These are phyloP conservation scores for Neonectria hederae DNA, from an alignment of 2,329 filamentous ascomycete species.

Conservation along the genomic window DNA sequence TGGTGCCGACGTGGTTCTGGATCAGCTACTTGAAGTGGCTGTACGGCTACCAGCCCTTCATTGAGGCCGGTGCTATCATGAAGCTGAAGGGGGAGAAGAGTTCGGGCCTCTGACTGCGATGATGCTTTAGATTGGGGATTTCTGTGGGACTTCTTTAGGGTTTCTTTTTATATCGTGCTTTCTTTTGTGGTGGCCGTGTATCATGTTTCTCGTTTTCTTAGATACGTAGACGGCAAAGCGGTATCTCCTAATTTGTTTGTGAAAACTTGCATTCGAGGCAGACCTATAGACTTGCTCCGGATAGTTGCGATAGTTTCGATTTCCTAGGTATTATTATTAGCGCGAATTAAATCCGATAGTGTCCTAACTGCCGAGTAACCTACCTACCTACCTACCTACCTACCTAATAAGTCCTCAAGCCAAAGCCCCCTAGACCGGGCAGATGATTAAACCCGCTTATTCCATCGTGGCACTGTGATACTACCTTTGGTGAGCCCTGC, in stretches of 20 bases:
- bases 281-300: neutral
- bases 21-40: conserved; percentile 19
- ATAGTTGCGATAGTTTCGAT: neutral
- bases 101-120: neutral
- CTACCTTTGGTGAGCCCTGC: neutral
- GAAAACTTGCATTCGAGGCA: neutral
- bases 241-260: neutral
- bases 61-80: conserved; percentile 13
- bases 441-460: neutral
- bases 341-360: neutral
- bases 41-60: conserved; percentile 19
- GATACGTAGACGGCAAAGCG: neutral
- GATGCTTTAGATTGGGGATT: neutral
- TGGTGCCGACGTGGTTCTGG: conserved; percentile 23
- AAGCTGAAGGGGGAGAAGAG: conserved; percentile 11
- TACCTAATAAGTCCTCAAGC: too few species aligned
- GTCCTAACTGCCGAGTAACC: neutral
- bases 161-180: neutral
- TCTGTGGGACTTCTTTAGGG: too few species aligned
- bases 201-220: neutral
- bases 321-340: neutral
- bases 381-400: too few species aligned
- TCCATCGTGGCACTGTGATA: neutral
- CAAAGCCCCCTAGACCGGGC: too few species aligned
- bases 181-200: neutral